phyloP scores from a whole-genome alignment of 225 moss, liverwort and hornwort genomes.

The Takakia lepidozioides region DNA sequence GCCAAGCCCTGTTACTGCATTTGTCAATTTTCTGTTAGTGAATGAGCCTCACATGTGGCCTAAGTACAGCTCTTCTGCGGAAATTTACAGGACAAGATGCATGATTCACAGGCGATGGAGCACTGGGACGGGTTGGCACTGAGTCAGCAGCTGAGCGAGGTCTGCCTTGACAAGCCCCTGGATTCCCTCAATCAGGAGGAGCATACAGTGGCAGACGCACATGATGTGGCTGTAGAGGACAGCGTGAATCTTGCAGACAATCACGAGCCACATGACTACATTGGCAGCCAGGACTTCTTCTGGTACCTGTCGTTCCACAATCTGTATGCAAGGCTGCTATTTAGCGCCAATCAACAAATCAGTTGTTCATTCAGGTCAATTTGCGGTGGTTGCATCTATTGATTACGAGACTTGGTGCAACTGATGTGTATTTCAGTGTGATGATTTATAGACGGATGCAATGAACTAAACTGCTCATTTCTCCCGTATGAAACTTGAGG shows the following conservation, averaged over 20 bases:
- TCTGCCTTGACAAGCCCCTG: slow-evolving; percentile 57
- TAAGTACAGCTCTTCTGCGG: too few species aligned
- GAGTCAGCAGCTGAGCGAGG: slow-evolving; percentile 97
- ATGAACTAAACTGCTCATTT: too few species aligned
- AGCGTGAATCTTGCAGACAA: slow-evolving; percentile 58
- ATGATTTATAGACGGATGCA: too few species aligned
- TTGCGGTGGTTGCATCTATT: too few species aligned
- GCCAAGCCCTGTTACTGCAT: too few species aligned
- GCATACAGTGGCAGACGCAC: slow-evolving; percentile 19
- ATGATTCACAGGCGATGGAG: slow-evolving; percentile 47
- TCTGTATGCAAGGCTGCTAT: neutral
- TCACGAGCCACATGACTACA: slow-evolving; percentile 53
- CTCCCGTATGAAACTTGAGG: too few species aligned
- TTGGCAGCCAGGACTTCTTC: slow-evolving; percentile 88
- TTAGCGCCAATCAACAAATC: too few species aligned
- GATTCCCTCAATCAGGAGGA: slow-evolving; percentile 27
- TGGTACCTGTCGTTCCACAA: slow-evolving; percentile 45
- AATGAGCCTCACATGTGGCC: too few species aligned
- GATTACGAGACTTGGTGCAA: too few species aligned
- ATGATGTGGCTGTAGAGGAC: slow-evolving; percentile 27
- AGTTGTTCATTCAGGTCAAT: too few species aligned
- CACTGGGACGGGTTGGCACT: slow-evolving; percentile 58
- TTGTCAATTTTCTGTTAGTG: too few species aligned
- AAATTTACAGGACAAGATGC: slow-evolving; percentile 32
- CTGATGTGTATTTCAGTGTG: too few species aligned